These are phyloP conservation scores for Thelonectria olida DNA, from an alignment of 2,329 filamentous ascomycete species.

Conservation along the genomic window DNA sequence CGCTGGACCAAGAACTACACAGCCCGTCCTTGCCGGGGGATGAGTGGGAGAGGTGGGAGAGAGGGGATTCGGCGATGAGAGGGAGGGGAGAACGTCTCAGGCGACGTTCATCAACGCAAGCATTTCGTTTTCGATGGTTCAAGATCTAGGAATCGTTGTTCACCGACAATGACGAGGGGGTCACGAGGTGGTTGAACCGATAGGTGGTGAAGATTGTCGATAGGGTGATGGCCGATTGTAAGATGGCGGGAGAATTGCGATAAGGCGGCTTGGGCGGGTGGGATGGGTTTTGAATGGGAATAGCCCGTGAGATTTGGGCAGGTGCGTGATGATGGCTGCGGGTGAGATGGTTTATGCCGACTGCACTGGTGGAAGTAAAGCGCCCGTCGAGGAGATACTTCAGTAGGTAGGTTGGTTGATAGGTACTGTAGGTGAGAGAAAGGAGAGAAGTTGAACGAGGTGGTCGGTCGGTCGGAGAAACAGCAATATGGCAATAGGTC, in stretches of 20 bases:
- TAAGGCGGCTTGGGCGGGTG: constrained; percentile 13
- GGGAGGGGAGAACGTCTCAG: constrained; percentile 35
- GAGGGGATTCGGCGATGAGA: constrained; percentile 15
- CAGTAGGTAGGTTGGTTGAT: neutral
- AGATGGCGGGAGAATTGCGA: neutral
- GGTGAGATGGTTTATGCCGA: neutral
- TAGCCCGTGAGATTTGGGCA: neutral
- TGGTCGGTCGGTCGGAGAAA: neutral
- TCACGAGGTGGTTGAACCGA: constrained; percentile 1
- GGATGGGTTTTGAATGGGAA: constrained; percentile 5
- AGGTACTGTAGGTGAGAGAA: neutral
- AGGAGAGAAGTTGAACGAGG: neutral
- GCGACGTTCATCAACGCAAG: constrained; percentile 38
- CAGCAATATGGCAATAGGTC: neutral
- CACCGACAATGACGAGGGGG: neutral
- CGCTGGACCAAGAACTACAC: constrained; percentile 25
- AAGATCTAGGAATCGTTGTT: neutral
- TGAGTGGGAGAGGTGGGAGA: neutral
- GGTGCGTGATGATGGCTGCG: neutral
- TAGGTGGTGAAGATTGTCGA: neutral
- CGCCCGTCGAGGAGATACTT: neutral
- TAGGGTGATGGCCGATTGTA: constrained; percentile 1
- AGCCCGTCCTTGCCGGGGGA: constrained; percentile 29
- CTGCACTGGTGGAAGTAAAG: neutral
- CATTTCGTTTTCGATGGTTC: constrained; percentile 33